Percentiles rank a stretch among this genome's conserved stretches.
Conservation (phyloP, 2,329 filamentous ascomycete species). For the Neonectria faginata region DNA sequence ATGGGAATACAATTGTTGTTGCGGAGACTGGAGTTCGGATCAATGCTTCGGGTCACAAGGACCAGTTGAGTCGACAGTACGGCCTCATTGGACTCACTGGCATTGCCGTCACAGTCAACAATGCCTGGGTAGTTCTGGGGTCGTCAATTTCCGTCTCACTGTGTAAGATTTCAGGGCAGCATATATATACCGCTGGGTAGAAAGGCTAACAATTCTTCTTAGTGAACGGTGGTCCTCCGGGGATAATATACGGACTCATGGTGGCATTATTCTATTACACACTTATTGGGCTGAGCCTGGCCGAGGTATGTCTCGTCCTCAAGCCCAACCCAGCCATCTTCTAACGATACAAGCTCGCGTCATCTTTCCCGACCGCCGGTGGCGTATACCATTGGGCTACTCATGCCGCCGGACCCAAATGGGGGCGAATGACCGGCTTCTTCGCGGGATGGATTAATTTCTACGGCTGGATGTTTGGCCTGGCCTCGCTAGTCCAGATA, state of each 20-base stretch:
- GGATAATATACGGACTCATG: conserved; percentile 42
- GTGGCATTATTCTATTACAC: conserved; percentile 41
- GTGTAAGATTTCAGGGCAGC: conserved; percentile 3
- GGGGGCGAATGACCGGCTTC: conserved; percentile 42
- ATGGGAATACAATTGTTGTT: conserved; percentile 28
- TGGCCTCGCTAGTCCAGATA: conserved; percentile 42
- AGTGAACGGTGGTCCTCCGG: conserved; percentile 41
- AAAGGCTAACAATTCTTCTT: conserved; percentile 8
- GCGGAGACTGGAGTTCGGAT: conserved; percentile 24
- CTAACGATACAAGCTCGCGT: conserved; percentile 33
- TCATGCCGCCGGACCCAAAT: conserved; percentile 38
- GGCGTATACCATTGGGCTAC: conserved; percentile 46
- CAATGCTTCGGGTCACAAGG: conserved; percentile 39
- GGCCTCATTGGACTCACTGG: conserved; percentile 42
- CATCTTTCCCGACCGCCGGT: conserved; percentile 39
- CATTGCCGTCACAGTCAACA: conserved; percentile 44
- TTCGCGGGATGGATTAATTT: conserved; percentile 46
- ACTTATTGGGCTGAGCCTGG: conserved; percentile 40
- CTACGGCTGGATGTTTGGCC: conserved; percentile 46
- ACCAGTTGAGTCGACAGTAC: conserved; percentile 42
- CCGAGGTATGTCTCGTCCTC: conserved; percentile 31
- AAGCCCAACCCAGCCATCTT: background rate
- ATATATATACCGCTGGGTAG: background rate
- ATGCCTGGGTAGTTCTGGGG: conserved; percentile 43
- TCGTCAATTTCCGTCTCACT: conserved; percentile 44